Evolutionary conservation across 2,329 filamentous ascomycete species (phyloP).

Genomic region (Thelonectria olida): DNA sequence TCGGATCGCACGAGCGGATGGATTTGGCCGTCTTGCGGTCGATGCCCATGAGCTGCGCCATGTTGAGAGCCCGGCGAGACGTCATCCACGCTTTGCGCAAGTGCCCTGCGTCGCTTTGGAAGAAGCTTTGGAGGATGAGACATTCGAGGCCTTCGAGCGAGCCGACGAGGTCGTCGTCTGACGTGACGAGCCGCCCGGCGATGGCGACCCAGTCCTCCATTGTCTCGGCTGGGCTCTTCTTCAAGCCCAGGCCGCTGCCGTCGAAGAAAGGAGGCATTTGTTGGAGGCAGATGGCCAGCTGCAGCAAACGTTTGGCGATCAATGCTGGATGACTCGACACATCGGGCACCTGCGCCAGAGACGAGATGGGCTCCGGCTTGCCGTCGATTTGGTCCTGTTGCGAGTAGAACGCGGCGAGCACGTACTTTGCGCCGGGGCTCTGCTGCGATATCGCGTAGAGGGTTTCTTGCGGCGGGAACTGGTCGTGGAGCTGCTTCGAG

Average conservation of each 20-base stretch:
- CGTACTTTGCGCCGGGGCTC: conserved; percentile 37
- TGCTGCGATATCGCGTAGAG: conserved; percentile 36
- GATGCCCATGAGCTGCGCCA: conserved; percentile 62
- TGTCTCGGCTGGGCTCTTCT: conserved; percentile 26
- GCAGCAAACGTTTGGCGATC: conserved; percentile 57
- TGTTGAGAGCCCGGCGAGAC: conserved; percentile 57
- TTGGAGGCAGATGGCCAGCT: conserved; percentile 57
- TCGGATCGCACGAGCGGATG: conserved; percentile 50
- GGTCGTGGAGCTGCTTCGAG: conserved; percentile 30
- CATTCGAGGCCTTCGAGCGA: conserved; percentile 63
- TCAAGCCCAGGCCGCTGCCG: conserved; percentile 36
- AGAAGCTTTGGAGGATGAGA: conserved; percentile 57
- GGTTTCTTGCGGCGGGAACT: conserved; percentile 34
- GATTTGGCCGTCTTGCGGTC: conserved; percentile 46
- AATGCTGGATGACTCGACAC: conserved; percentile 57
- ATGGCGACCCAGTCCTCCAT: conserved; percentile 44
- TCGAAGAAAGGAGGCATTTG: conserved; percentile 49
- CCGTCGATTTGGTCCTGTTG: conserved; percentile 44
- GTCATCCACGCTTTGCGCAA: conserved; percentile 64
- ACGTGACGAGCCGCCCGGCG: conserved; percentile 53
- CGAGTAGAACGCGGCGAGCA: conserved; percentile 40
- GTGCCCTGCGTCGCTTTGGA: conserved; percentile 62
- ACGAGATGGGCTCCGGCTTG: conserved; percentile 42
- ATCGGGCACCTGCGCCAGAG: conserved; percentile 44
- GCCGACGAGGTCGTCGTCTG: conserved; percentile 61